Base-by-base conservation (phyloP, 139 green algal species). In the Trebouxia sp. region DNA sequence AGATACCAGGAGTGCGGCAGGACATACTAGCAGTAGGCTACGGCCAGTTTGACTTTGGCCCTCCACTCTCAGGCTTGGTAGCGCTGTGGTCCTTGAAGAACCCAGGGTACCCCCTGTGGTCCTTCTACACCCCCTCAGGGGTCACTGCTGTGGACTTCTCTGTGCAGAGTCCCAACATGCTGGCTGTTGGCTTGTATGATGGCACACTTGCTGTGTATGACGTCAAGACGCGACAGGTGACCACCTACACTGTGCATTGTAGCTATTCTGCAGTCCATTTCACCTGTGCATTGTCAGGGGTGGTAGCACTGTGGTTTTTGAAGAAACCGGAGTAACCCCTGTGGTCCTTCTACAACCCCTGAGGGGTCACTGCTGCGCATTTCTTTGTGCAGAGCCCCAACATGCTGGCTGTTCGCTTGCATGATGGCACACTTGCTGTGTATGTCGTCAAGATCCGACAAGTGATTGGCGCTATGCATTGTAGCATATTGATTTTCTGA, bases 41-140 rank as follows among this genome's bases (percentile, higher is more conserved):
- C 30, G 75, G 51, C 24, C 75, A 80, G 22, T 48, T 51, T 20
- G 37, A 70, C 11, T 80, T 93, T 67, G 79, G 69, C 3, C 75
- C 75, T 24, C 72, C 47, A 12, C 15, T 35, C 12, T 55, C 42
- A n/a, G 94, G 90, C 14, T 37, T 92, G 43, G 84, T 98, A 17
- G 91, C 92, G 1, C 91, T 98, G 45, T 98, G 91, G 92, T 92
- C 83, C 38, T 85, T 97, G 32, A 91, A 94, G 85, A 95, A 96
- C 83, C 92, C 92, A 17, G 65, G 83, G 38, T 89, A 92, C 70
- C 94, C 94, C 3, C 77, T 95, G 37, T 95, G 91, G 92, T 82
- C 69, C n/a, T 90, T 93, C 55, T 28, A 80, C 76, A 91, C 86
- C 7, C 53, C 56, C 28, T 81, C 84, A n/a, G 92, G 92, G 6